Percentiles rank a stretch among this genome's conserved stretches.
Evolutionary conservation across 371 early-diverging fungal species (phyloP).

Genomic region (Choanephora cucurbitarum): DNA sequence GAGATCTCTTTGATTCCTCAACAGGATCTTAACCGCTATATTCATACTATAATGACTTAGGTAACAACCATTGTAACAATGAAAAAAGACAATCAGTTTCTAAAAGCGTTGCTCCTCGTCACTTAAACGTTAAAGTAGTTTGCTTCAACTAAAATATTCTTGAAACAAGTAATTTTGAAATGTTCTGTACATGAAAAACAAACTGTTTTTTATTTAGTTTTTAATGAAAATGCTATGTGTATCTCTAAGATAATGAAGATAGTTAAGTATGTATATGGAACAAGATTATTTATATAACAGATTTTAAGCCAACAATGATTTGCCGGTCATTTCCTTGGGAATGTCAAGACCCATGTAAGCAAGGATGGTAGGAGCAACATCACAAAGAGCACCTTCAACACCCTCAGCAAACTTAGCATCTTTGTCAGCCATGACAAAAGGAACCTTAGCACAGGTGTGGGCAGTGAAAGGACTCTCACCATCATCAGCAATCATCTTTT

Average conservation of each 20-base stretch:
- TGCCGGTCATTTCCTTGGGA: constrained; percentile 98
- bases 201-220: not conserved
- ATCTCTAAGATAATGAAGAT: not conserved
- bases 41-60: no score
- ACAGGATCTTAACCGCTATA: no score
- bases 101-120: no score
- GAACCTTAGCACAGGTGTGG: constrained; percentile 93
- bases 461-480: constrained; percentile 92
- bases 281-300: not conserved
- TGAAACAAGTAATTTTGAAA: no score
- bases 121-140: no score
- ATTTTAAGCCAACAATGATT: constrained; percentile 41
- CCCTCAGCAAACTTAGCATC: constrained; percentile 50
- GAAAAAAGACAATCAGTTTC: no score
- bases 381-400: constrained; percentile 83
- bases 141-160: no score
- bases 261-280: not conserved
- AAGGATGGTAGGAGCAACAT: constrained; percentile 99
- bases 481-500: constrained; percentile 95
- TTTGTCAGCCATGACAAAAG: constrained; percentile 86
- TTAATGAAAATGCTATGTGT: not conserved
- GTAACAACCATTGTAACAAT: no score
- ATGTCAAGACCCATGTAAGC: constrained; percentile 89
- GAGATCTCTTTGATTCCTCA: no score
- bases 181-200: not conserved